phyloP scores from a whole-genome alignment of 2,329 filamentous ascomycete species.

The Nigrospora sphaerica region DNA sequence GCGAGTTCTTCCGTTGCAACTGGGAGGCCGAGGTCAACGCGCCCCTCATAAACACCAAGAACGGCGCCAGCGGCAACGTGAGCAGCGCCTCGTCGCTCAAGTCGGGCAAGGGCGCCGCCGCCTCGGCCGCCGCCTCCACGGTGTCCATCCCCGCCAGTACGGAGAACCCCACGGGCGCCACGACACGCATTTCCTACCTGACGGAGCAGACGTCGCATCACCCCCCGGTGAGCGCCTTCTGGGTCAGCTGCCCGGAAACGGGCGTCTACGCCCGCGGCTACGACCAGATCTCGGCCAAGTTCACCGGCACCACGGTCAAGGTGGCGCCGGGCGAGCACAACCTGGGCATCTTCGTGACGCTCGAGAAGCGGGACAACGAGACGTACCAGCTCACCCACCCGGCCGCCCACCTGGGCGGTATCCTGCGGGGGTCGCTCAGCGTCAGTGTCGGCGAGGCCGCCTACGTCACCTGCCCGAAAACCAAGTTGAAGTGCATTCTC shows the following conservation, averaged over 20 bases:
- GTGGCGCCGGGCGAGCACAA: slow-evolving; percentile 91
- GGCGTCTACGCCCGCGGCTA: slow-evolving; percentile 84
- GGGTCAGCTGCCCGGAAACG: slow-evolving; percentile 84
- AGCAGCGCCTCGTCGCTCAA: slow-evolving; percentile 43
- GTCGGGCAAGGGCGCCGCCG: slow-evolving; percentile 31
- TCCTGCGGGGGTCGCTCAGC: slow-evolving; percentile 79
- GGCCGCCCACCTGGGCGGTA: slow-evolving; percentile 81
- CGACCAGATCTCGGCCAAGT: slow-evolving; percentile 95
- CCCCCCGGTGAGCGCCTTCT: slow-evolving; percentile 93
- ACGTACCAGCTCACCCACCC: slow-evolving; percentile 94
- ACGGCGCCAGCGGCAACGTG: slow-evolving; percentile 22
- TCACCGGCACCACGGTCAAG: slow-evolving; percentile 90
- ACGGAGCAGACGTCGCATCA: slow-evolving; percentile 98
- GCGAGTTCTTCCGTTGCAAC: slow-evolving; percentile 97
- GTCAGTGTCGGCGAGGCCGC: slow-evolving; percentile 87
- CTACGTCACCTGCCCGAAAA: slow-evolving; percentile 84
- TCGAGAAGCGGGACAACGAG: slow-evolving; percentile 75
- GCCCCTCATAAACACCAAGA: slow-evolving; percentile 52
- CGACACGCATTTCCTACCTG: slow-evolving; percentile 80
- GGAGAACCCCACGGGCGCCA: slow-evolving; percentile 33
- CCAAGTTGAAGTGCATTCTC: slow-evolving; percentile 83
- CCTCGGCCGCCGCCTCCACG: slow-evolving; percentile 35
- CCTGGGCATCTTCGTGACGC: slow-evolving; percentile 86
- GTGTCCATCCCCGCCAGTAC: slow-evolving; percentile 44
- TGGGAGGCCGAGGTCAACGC: slow-evolving; percentile 85